phyloP scores from a whole-genome alignment of 2,329 filamentous ascomycete genomes.

The Colletotrichum trifolii region DNA sequence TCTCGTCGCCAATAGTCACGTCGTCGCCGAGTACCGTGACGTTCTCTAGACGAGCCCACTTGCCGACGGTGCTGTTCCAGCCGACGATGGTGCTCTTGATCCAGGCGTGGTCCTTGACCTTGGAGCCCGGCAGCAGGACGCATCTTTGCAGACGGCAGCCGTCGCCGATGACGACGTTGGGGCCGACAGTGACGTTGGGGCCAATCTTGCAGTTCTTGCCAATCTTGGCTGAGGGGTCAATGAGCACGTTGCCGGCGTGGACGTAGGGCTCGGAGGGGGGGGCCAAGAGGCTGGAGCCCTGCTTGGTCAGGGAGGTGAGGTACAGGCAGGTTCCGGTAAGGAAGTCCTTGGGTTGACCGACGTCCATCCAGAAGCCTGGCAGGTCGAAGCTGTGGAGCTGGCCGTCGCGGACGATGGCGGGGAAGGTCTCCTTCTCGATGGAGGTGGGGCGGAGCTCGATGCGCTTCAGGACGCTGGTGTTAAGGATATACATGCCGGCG shows the following conservation, averaged over 20 bases:
- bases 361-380: constrained; percentile 99
- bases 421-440: constrained; percentile 99
- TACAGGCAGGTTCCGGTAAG: constrained; percentile 95
- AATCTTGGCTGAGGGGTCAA: constrained; percentile 94
- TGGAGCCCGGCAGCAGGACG: constrained; percentile 87
- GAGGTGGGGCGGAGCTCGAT: constrained; percentile 97
- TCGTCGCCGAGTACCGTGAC: constrained; percentile 98
- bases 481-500: constrained; percentile 97
- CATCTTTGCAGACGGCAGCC: constrained; percentile 94
- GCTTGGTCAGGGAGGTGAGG: constrained; percentile 91
- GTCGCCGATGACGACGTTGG: constrained; percentile 90
- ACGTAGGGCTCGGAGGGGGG: constrained; percentile 81
- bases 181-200: constrained; percentile 95
- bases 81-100: constrained; percentile 98
- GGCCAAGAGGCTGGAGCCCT: constrained; percentile 84
- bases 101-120: constrained; percentile 99
- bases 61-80: constrained; percentile 96
- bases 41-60: constrained; percentile 97
- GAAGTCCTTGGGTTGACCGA: constrained; percentile 99
- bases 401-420: constrained; percentile 88
- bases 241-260: constrained; percentile 93
- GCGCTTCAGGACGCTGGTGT: constrained; percentile 87
- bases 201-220: constrained; percentile 99
- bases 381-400: constrained; percentile 96
- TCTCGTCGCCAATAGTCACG: constrained; percentile 96